These are phyloP conservation scores for Coniochaeta prunicola DNA, from an alignment of 2,329 filamentous ascomycete species.

Conservation along the genomic window DNA sequence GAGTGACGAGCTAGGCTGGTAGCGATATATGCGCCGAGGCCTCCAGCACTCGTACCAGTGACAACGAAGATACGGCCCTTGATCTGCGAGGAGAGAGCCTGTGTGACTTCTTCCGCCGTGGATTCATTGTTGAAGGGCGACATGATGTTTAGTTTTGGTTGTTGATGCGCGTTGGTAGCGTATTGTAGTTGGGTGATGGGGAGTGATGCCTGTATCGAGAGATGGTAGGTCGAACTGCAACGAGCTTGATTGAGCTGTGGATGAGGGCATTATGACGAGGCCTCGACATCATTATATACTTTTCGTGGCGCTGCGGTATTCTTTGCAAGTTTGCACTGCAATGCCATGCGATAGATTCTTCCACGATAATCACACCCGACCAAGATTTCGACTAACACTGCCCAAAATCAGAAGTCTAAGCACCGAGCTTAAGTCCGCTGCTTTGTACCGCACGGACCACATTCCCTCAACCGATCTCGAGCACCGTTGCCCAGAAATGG, in stretches of 20 bases:
- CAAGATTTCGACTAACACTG: neutral
- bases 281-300: too few species aligned
- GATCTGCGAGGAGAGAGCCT: conserved; percentile 2
- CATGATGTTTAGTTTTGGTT: conserved; percentile 1
- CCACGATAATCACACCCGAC: neutral
- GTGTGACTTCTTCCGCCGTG: conserved; percentile 6
- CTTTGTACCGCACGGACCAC: neutral
- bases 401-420: too few species aligned
- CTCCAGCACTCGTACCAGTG: conserved; percentile 10
- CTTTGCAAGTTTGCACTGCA: too few species aligned
- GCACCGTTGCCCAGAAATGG: neutral
- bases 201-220: too few species aligned
- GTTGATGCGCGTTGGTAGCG: too few species aligned
- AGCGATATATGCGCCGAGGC: conserved; percentile 10
- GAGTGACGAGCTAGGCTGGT: conserved; percentile 8
- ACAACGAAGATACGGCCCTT: conserved; percentile 10
- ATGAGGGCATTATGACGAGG: too few species aligned
- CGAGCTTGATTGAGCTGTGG: too few species aligned
- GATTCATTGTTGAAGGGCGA: conserved; percentile 3
- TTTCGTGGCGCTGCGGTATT: too few species aligned
- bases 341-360: too few species aligned
- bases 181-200: too few species aligned
- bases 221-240: too few species aligned
- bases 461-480: neutral
- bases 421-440: neutral